Base-by-base conservation (phyloP, 1,284 basidiomycete genomes). In the Cutaneotrichosporon mucoides region DNA sequence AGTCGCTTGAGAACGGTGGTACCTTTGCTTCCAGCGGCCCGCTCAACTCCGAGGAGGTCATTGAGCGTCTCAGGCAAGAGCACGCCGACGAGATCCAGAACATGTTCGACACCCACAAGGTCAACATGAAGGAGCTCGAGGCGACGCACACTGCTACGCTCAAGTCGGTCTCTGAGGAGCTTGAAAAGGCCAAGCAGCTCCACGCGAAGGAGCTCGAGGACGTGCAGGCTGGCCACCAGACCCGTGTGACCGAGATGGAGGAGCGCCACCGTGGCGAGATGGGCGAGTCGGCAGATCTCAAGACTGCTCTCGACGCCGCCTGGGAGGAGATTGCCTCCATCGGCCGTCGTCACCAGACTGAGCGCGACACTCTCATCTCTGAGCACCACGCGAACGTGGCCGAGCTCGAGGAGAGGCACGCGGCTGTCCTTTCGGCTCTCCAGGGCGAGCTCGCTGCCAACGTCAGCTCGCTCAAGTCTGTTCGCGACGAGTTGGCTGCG, bases 1-100 rank as follows among this genome's bases (percentile, higher is more conserved):
- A 81, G 55, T 85, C 85, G 51, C 66, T 74, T 54, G 67, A 69
- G 66, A 42, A 62, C 58, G 56, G 55, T 16, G 38, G 35, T 40
- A 34, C 51, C n/a, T 40, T 35, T 11, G 36, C 43, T 9, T 40
- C 51, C 13, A 50, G 42, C 38, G 36, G 50, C 16, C 40, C 53
- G 16, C 51, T 62, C 55, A 51, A 61, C 55, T 47, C 56, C 8
- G 55, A 61, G 16, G 62, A 64, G 41, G 62, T 61, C 43, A 61
- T 64, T 36, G 62, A 59, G 50, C 62, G 59, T 33, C 49, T 64
- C 44, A 50, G 64, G 41, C 64, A 68, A 43, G 68, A 72, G 46
- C 70, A 73, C 57, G 65, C 67, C n/a, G 67, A 69, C 37, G 60
- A 66, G 57, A 50, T 66, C 34, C 51, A 60, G 40, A 64, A 59